Base-by-base conservation (phyloP, 2,329 filamentous ascomycete species). In the Fusarium tricinctum region DNA sequence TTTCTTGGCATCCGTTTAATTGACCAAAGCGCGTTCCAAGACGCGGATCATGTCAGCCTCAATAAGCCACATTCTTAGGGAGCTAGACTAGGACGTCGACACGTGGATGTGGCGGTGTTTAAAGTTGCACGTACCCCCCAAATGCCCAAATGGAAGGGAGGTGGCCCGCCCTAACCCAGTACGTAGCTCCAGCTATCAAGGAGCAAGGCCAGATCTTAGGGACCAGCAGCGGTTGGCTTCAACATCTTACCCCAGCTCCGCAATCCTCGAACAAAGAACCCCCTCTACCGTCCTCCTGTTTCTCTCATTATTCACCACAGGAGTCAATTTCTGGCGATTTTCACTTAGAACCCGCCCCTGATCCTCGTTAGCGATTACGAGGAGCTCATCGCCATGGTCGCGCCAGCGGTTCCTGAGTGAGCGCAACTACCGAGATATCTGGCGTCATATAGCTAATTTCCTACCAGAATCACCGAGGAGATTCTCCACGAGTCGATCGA, bases 401-500 rank as follows among this genome's bases (percentile, higher is more conserved):
- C 88, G 81, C 91, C 91, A 78, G 90, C 90, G 77, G 89, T 93
- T 69, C 91, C 91, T 73, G 91, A 93, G 91, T 93, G 84, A 75
- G 89, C 73, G 52, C 62, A 53, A 45, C 59, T 44, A 43, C 60
- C 39, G 38, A 33, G 17, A 55, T 46, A 9, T 46, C 61, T 51
- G 43, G 45, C 49, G 50, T 48, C 56, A 45, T 30, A 49, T 53
- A 62, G 57, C 74, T 78, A 66, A 78, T 63, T 17, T 22, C 54
- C 20, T 12, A 22, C 30, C 68, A 98, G 96, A 81, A 91, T 99
- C 75, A 95, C 94, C 74, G 96, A 99, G 83, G 94, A 97, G 81
- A 88, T 96, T 69, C 87, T 97, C 66, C 92, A 97, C 77, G 93
- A 97, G 74, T 93, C 95, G 52, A 91, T 97, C 79, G 94, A 97